These are phyloP conservation scores for Cudoniella acicularis DNA, from an alignment of 495 filamentous ascomycete species.

Conservation along the genomic window DNA sequence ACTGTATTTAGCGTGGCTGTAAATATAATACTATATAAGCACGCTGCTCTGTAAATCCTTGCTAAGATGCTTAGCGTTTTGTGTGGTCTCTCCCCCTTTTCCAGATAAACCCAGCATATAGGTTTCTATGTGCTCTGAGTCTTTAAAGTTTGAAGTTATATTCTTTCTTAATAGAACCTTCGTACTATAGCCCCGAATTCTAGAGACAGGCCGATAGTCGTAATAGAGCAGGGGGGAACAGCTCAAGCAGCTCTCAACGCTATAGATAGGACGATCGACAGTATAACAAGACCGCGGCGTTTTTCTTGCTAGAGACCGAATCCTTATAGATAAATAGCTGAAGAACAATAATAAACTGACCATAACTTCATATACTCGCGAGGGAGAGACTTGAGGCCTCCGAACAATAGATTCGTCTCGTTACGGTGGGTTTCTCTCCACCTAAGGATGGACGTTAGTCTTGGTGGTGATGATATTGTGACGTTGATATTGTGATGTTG, in stretches of 20 bases:
- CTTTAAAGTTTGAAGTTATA: background rate
- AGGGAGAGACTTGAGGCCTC: constrained; percentile 1
- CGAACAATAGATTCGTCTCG: background rate
- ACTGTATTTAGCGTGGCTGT: background rate
- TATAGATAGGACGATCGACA: constrained; percentile 3
- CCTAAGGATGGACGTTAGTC: background rate
- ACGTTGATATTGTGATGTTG: background rate
- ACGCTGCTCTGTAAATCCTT: background rate
- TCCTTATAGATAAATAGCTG: constrained; percentile 1
- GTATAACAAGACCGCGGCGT: constrained; percentile 1
- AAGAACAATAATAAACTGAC: constrained; percentile 5
- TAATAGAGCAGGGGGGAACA: constrained; percentile 1
- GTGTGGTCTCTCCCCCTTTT: background rate
- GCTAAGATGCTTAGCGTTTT: background rate
- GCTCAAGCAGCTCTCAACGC: constrained; percentile 1
- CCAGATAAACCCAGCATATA: background rate
- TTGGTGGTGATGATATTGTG: background rate
- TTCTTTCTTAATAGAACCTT: background rate
- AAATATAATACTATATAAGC: background rate
- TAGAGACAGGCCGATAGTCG: background rate
- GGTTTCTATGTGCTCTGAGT: background rate
- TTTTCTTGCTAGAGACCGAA: constrained; percentile 1
- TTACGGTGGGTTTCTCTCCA: background rate
- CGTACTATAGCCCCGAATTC: background rate
- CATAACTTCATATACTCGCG: constrained; percentile 2